Percentiles rank a stretch among this genome's conserved stretches.
phyloP scores from a whole-genome alignment of 2,329 filamentous ascomycete genomes.

The Coniochaeta hoffmannii region DNA sequence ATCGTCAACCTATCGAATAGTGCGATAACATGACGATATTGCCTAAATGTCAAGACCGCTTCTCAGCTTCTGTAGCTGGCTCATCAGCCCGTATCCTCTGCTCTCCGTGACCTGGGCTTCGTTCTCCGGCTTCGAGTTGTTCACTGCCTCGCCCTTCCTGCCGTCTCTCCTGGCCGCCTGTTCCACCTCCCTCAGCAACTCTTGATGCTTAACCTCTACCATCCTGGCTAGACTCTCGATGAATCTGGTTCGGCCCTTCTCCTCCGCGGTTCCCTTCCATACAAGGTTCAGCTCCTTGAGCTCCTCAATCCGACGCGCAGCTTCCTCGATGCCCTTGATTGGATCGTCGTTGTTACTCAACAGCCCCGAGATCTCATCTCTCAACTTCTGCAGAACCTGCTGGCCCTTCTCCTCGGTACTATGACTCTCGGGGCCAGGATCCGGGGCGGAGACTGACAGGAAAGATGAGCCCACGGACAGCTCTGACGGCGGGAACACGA shows the following conservation, averaged over 20 bases:
- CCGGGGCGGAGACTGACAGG: conserved; percentile 82
- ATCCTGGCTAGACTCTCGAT: conserved; percentile 74
- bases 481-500: conserved; percentile 84
- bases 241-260: conserved; percentile 74
- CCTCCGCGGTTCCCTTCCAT: conserved; percentile 94
- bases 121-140: conserved; percentile 16
- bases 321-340: conserved; percentile 63
- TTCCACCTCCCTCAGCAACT: conserved; percentile 45
- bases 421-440: conserved; percentile 56
- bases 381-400: conserved; percentile 63
- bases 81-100: conserved; percentile 53
- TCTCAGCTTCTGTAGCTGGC: conserved; percentile 54
- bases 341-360: conserved; percentile 42
- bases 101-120: conserved; percentile 33
- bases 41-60: conserved; percentile 15
- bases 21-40: not conserved
- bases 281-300: conserved; percentile 70
- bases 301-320: conserved; percentile 65
- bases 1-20: not conserved
- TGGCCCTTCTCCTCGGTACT: conserved; percentile 82
- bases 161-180: conserved; percentile 14
- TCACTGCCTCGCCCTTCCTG: not conserved
- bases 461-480: conserved; percentile 77
- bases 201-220: conserved; percentile 66
- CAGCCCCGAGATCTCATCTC: conserved; percentile 63